Evolutionary conservation across 1,284 basidiomycete genomes (phyloP), one percentile per base, ranked within the genome.

Genomic region (Exsudoporus floridanus): DNA sequence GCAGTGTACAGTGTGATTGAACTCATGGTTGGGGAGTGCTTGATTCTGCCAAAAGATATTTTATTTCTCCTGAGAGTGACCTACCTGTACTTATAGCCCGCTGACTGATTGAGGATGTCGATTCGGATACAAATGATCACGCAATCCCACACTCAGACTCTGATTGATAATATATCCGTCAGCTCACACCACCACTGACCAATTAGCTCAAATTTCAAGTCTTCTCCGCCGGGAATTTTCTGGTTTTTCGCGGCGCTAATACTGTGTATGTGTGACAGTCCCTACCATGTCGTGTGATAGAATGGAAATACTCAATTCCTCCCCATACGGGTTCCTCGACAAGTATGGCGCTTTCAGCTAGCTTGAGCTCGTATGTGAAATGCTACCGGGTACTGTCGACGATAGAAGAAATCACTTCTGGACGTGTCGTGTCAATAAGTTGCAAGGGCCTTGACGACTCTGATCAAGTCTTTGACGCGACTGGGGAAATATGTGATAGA

Each of bases 1-100:
- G 78, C 74, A 16, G 74, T 72, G 61, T 81, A 81, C 31, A 81
- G 69, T 14, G 77, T 81, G 49, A 81, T 67, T 19, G 50, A 42
- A 13, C 31, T 40, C 58, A 60, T 60, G 25, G 30, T 50, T n/a
- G n/a, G 30, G 19, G 25, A 9, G 19, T 41, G 21, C 21, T n/a
- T 34, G 10, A 23, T 23, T 27, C 12, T 13, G 31, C 41, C 8
- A 14, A 23, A 27, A 13, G 19, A 10, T 13, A 7, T 8, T 36
- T 18, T 7, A 18, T n/a, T 30, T 54, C 23, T 19, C 12, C n/a
- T 37, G 33, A 16, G 33, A 44, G 27, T n/a, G 19, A 31, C 8
- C 19, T 1, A 2, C 28, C 40, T 42, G 38, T 41, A 57, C 42
- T 55, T 53, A 57, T 55, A 52, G 33, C 19, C 19, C 23, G 38